A percentile compares a stretch with the other conserved stretches of the same genome.
Evolutionary conservation across 2,329 filamentous ascomycete genomes (phyloP).

Genomic region (Clarireedia monteithiana): DNA sequence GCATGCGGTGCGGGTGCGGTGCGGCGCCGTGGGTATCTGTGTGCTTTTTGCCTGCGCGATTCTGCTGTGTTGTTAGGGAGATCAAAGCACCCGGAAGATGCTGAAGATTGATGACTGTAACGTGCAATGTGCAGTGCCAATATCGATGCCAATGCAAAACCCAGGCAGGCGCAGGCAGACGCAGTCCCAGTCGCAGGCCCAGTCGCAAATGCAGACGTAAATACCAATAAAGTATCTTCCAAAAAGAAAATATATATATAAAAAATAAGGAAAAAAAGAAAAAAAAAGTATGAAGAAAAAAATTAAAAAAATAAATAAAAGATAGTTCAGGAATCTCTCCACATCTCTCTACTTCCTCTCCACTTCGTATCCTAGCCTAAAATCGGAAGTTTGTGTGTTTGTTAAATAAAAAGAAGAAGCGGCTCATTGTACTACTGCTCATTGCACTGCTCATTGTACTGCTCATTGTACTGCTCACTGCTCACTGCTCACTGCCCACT

Average conservation of each 20-base stretch:
- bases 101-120: background rate
- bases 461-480: too few relatives aligned
- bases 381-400: background rate
- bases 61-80: background rate
- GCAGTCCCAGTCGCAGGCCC: background rate
- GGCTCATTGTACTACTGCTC: background rate
- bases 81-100: background rate
- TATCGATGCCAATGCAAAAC: background rate
- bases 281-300: too few relatives aligned
- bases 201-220: too few relatives aligned
- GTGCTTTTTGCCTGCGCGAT: background rate
- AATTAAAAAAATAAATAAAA: too few relatives aligned
- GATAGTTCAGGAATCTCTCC: background rate
- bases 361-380: background rate
- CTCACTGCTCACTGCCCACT: too few relatives aligned
- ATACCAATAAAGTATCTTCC: too few relatives aligned
- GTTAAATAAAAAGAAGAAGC: background rate
- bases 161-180: background rate
- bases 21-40: background rate
- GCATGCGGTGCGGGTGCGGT: too few relatives aligned
- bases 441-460: too few relatives aligned
- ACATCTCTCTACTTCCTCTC: background rate
- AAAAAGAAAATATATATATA: too few relatives aligned
- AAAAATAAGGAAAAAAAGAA: too few relatives aligned
- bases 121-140: background rate